Conservation (phyloP, 371 early-diverging fungal species). For the Mucor saturninus region DNA sequence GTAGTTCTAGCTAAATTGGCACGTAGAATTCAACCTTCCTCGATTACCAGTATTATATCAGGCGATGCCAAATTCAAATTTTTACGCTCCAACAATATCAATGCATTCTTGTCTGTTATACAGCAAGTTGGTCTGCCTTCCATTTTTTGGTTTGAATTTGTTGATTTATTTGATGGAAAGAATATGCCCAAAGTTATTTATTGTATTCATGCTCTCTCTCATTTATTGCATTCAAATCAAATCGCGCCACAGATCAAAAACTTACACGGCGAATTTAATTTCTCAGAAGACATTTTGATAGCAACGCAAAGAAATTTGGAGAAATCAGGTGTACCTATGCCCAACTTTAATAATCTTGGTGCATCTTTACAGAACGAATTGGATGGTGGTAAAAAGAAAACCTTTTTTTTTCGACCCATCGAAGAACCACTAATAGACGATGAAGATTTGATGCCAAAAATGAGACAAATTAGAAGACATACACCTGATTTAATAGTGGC, state of each 20-base stretch:
- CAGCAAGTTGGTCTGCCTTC: constrained; percentile 84
- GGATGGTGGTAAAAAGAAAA: constrained; percentile 9
- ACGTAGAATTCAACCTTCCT: constrained; percentile 79
- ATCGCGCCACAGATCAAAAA: constrained; percentile 90
- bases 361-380: constrained; percentile 76
- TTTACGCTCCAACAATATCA: constrained; percentile 99
- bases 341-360: constrained; percentile 81
- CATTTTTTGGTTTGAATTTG: constrained; percentile 97
- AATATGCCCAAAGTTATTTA: constrained; percentile 99
- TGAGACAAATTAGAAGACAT: background rate
- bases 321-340: constrained; percentile 78
- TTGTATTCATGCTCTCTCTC: constrained; percentile 98
- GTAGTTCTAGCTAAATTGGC: constrained; percentile 95
- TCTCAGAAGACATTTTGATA: constrained; percentile 87
- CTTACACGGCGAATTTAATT: constrained; percentile 87
- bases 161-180: constrained; percentile 99
- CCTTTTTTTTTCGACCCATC: constrained; percentile 18
- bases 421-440: constrained; percentile 18
- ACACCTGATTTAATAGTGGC: constrained; percentile 7
- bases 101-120: constrained; percentile 88
- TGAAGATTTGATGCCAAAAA: background rate
- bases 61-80: constrained; percentile 85
- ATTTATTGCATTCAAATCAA: constrained; percentile 84
- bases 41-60: constrained; percentile 78
- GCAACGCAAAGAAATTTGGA: constrained; percentile 88